Percentiles rank a stretch among this genome's conserved stretches.
Evolutionary conservation across 164 flowering plant genomes (phyloP).

Genomic region (Saururus chinensis): DNA sequence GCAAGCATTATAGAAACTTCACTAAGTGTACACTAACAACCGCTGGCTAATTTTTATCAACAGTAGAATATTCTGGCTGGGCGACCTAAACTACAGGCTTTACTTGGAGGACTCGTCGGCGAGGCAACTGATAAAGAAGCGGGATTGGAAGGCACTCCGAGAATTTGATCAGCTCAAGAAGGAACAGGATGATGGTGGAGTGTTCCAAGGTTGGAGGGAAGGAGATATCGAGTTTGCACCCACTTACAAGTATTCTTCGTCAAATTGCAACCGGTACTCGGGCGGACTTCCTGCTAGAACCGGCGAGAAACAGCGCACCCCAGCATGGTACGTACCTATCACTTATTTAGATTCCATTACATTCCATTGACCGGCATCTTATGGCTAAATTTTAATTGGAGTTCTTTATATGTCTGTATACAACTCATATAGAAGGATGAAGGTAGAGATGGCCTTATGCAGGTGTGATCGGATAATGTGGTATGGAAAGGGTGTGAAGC

Average conservation of each 20-base stretch:
- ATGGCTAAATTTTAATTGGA: too few species aligned
- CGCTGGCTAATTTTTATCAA: neutral
- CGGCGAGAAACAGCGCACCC: constrained; percentile 73
- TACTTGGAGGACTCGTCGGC: constrained; percentile 49
- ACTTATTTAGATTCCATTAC: too few species aligned
- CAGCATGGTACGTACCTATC: constrained; percentile 61
- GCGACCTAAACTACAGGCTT: constrained; percentile 77
- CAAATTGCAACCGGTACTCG: constrained; percentile 50
- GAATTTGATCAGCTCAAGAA: constrained; percentile 63
- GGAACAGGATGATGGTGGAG: constrained; percentile 58
- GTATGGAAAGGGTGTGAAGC: constrained; percentile 74
- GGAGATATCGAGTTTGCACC: constrained; percentile 74
- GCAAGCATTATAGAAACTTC: neutral
- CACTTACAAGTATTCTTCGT: constrained; percentile 64
- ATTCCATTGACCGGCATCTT: too few species aligned
- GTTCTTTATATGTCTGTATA: too few species aligned
- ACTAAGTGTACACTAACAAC: neutral
- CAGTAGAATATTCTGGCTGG: constrained; percentile 81
- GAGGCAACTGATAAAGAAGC: constrained; percentile 38
- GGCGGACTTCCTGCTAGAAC: constrained; percentile 46
- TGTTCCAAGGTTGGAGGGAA: constrained; percentile 82
- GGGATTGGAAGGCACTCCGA: constrained; percentile 59
- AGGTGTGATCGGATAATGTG: constrained; percentile 89
- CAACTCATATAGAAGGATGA: too few species aligned
- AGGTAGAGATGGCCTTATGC: constrained; percentile 4